Evolutionary conservation across 2,329 filamentous ascomycete species (phyloP), one percentile per base, ranked within the genome.

Genomic region (Juglanconis juglandina): DNA sequence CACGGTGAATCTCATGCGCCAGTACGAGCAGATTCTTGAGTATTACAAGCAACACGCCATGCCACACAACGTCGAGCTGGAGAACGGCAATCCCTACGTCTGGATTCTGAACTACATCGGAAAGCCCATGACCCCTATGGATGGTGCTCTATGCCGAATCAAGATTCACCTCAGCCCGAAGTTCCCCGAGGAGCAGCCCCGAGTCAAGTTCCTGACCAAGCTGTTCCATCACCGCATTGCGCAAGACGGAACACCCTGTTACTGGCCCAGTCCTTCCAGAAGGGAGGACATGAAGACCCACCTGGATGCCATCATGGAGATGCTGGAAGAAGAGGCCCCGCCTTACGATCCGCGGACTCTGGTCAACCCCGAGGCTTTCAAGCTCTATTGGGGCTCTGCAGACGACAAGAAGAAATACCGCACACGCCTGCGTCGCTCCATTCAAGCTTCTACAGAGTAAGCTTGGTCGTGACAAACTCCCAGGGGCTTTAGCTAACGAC

Each of bases 101-200:
- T 98, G 95, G 95, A 75, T 83, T 24, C 73, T 98, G 62, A 95
- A 91, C 1, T 93, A 96, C 71, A 96, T 97, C 71, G 95, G 95
- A 33, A 85, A 88, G 58, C 91, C 92, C 0, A 96, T 95, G 89
- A 96, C 92, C 5, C 92, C 96, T 66, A 84, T 98, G 2, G 94
- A 98, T 67, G 94, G 93, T 14, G 92, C 94, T 2, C 83, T 98
- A 63, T 94, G 98, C 77, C 86, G 85, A 63, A 88, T 97, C 72
- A 88, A 82, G 68, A 80, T 98, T 58, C 81, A 81, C 68, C 88
- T 98, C 68, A 96, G 92, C 68, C 88, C 91, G 5, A 84, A 86
- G 5, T 98, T 97, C 69, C 95, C 95, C 0, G 86, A 91, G 46
- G 91, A 96, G 67, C 91, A 96, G 68, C 95, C 94, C 32, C 87